Evolutionary conservation across 2,329 filamentous ascomycete species (phyloP), one percentile per base, ranked within the genome.

Genomic region (Magnaporthiopsis rhizophila): DNA sequence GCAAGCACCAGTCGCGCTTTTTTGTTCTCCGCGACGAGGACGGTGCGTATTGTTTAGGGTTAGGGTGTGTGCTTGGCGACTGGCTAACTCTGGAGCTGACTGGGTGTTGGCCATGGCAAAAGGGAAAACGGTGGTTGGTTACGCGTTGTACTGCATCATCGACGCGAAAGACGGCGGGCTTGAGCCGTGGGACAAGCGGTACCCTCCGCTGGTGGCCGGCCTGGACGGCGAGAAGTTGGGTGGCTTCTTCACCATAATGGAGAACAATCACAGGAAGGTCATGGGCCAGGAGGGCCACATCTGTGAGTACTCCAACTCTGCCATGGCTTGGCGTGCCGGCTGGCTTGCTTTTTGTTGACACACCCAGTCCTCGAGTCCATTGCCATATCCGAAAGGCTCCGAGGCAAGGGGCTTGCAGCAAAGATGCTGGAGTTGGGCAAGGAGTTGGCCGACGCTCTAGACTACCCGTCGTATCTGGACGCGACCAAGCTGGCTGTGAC

Each of bases 111-210:
- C 12, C 24, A 34, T 18, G 58, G 21, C 28, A 6, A 28, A 8
- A 62, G 61, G 45, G 24, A 62, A 12, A 4, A 21, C 56, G 28
- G 61, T 62, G 28, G 61, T 62, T 45, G 61, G 61, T 11, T 56
- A 12, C 28, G 45, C 56, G 28, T 13, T 62, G 3, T 56, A 53
- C 38, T 62, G 45, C 28, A 56, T 57, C 5, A 32, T 62, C 38
- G 28, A 53, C n/a, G 15, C 45, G 18, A 53, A 13, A 5, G 18
- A 50, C 3, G 45, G 61, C 3, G 61, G 21, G 4, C 8, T 45
- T 12, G 9, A 21, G 9, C 8, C 61, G 50, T 62, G 9, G 11
- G 15, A 56, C 15, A 21, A 56, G 6, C 30, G 62, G 7, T 57
- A 38, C 32, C 30, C 62, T 15, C 53, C 56, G 30, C n/a, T 28